These are phyloP conservation scores for Saturnispora gosingensis DNA, from an alignment of 805 yeast species.

Conservation along the genomic window DNA sequence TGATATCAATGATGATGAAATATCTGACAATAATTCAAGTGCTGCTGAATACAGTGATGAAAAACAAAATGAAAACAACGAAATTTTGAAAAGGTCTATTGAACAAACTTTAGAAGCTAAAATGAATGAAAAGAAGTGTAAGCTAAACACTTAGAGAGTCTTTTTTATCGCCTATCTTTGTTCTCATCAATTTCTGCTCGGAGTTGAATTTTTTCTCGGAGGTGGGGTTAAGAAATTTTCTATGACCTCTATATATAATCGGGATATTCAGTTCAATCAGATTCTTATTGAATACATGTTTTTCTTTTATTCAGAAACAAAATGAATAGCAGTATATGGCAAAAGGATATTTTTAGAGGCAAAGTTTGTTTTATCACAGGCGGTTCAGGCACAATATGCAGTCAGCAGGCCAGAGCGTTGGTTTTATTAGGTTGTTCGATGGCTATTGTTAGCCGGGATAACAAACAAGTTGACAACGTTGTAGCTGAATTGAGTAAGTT, in stretches of 20 bases:
- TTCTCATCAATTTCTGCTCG: neutral
- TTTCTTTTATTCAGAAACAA: neutral
- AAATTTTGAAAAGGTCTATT: no score
- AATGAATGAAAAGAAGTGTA: neutral
- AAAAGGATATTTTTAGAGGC: conserved; percentile 63
- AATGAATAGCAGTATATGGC: conserved; percentile 23
- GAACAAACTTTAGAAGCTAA: neutral
- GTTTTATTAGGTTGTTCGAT: conserved; percentile 81
- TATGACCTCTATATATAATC: neutral
- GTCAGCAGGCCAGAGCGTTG: conserved; percentile 81
- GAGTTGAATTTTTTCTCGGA: neutral
- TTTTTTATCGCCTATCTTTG: neutral
- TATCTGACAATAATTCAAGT: neutral
- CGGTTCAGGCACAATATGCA: conserved; percentile 93
- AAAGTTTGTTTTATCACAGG: conserved; percentile 91
- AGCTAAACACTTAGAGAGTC: neutral
- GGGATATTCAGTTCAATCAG: neutral
- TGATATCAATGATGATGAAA: conserved; percentile 6
- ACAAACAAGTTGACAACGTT: conserved; percentile 52
- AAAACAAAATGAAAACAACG: neutral
- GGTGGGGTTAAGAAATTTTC: neutral
- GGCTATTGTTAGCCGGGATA: conserved; percentile 73
- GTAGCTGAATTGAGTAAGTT: conserved; percentile 60
- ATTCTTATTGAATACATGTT: no score
- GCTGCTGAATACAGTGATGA: neutral